phyloP scores from a whole-genome alignment of 306 rosid species.

The Quercus gilva region DNA sequence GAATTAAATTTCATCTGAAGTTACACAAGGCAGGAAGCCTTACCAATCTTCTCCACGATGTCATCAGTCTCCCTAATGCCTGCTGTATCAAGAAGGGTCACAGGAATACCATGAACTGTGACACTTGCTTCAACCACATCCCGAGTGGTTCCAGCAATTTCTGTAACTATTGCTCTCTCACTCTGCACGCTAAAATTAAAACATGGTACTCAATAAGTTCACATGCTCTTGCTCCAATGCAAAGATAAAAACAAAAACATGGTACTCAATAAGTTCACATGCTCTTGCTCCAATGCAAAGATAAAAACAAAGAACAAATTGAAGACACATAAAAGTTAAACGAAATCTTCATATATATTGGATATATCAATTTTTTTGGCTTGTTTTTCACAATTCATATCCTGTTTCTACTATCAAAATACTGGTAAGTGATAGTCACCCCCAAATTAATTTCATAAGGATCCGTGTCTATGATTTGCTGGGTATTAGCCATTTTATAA shows the following conservation, averaged over 20 bases:
- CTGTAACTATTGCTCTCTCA: conserved; percentile 98
- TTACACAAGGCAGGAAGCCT: conserved; percentile 9
- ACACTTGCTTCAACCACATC: conserved; percentile 93
- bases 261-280: conserved; percentile 45
- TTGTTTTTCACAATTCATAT: not conserved
- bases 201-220: conserved; percentile 48
- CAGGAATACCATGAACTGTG: conserved; percentile 73
- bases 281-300: not conserved
- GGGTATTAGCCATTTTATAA: not conserved
- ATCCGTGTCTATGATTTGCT: not conserved
- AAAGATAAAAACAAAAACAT: conserved; percentile 9
- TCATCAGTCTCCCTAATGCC: conserved; percentile 95
- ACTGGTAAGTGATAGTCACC: not conserved
- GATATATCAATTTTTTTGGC: not conserved
- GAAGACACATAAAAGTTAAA: not conserved
- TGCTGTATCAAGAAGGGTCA: conserved; percentile 96
- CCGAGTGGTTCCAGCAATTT: conserved; percentile 97
- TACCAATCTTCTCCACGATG: conserved; percentile 93
- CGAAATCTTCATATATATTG: not conserved
- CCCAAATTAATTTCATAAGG: not conserved
- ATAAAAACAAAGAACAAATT: not conserved
- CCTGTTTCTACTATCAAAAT: not conserved
- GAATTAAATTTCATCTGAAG: not conserved
- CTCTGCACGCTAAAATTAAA: conserved; percentile 87
- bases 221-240: not conserved